Base-by-base conservation (phyloP, 2,329 filamentous ascomycete genomes). In the Alternaria infectoria region DNA sequence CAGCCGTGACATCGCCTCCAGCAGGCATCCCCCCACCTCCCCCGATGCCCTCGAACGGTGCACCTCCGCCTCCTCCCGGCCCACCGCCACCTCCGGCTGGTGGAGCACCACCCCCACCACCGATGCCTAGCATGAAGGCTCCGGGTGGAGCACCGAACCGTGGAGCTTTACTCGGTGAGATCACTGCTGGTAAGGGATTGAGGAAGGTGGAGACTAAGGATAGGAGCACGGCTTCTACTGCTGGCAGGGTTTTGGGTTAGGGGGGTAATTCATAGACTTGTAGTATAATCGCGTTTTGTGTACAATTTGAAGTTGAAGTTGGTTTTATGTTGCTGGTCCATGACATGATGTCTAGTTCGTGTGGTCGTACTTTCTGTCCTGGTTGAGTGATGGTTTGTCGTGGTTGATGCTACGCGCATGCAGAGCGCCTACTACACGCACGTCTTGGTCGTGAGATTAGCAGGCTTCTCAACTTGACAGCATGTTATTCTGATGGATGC, bases 201-300 rank as follows among this genome's bases (percentile, higher is more conserved):
- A 93, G 87, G 84, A 98, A 98, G 86, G 93, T 93, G 23, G 84
- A 90, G 78, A 98, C 96, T 1, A 94, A 93, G 80, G 96, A 99
- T 80, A 90, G 90, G 79, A 97, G 94, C 80, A 81, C 73, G 51
- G 87, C 92, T 55, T 80, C 89, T 56, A 85, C 90, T 61, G 91
- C 93, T 21, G 95, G 95, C n/a, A 88, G 89, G 64, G 94, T 97
- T 58, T 72, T 79, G 72, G 57, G 57, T 36, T 63, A 19, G 19
- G 32, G 25, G 4, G 26, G 17, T 23, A 28, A 28, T 55, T 26
- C 21, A 19, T 30, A 21, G 47, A 23, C 28, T 49, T 57, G 55
- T 56, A 51, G 23, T 43, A 46, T 62, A 62, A 47, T 59, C 10
- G 30, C 49, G 49, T 36, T 36, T 32, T 25, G 17, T 52, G 30